phyloP scores from a whole-genome alignment of 2,329 filamentous ascomycete species.

The Aspergillus viridinutans region DNA sequence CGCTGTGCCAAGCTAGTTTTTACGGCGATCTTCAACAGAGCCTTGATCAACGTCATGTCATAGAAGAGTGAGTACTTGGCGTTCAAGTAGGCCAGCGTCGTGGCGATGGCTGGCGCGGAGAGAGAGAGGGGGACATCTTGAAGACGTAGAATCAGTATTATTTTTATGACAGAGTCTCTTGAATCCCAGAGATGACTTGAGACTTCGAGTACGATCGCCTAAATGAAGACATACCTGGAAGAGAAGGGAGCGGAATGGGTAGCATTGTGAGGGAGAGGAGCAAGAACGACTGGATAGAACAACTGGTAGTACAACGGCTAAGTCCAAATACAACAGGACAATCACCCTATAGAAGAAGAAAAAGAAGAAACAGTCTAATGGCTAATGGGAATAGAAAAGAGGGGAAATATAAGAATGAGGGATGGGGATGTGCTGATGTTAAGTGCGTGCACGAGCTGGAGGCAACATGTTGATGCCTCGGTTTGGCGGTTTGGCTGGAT shows the following conservation, averaged over 20 bases:
- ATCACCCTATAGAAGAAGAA: not conserved
- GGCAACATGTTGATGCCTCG: conserved; percentile 4
- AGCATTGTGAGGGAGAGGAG: not conserved
- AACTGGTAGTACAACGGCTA: not conserved
- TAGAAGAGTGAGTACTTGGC: conserved; percentile 64
- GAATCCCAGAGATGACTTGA: not conserved
- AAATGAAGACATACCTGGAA: conserved; percentile 14
- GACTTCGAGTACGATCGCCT: not conserved
- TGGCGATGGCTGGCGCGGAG: conserved; percentile 59
- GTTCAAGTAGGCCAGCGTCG: conserved; percentile 72
- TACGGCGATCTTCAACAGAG: conserved; percentile 46
- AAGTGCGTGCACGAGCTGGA: not conserved
- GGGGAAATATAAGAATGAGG: not conserved
- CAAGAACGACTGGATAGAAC: not conserved
- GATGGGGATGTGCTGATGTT: not conserved
- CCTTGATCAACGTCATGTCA: conserved; percentile 59
- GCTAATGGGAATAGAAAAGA: not conserved
- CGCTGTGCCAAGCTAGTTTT: conserved; percentile 48
- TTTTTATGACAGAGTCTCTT: not conserved
- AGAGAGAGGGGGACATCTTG: conserved; percentile 36
- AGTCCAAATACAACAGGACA: not conserved
- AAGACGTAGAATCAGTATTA: conserved; percentile 3
- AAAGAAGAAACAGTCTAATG: not conserved
- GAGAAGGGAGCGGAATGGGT: conserved; percentile 3
- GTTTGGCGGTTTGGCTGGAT: not conserved